These are phyloP conservation scores for Stellera chamaejasme DNA, from an alignment of 345 rosid genomes.

Conservation along the genomic window DNA sequence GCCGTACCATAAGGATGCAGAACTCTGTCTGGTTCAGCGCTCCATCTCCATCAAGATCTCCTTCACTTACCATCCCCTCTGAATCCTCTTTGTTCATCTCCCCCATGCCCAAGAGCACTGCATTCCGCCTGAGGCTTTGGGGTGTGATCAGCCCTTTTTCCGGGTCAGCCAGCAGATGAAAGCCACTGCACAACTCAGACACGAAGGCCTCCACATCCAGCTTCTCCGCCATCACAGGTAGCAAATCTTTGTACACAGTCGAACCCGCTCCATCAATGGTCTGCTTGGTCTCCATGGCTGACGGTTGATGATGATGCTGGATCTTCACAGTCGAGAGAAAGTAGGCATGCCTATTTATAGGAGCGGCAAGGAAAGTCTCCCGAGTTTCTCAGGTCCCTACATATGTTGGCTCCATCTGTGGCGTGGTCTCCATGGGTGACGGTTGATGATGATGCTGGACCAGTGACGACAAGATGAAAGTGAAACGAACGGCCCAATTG, in stretches of 20 bases:
- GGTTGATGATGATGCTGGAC: too few relatives aligned
- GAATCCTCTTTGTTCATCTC: slow-evolving; percentile 64
- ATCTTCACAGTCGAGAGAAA: too few relatives aligned
- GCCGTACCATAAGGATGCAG: slow-evolving; percentile 75
- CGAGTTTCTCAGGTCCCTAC: too few relatives aligned
- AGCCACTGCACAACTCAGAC: slow-evolving; percentile 22
- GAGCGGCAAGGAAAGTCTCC: too few relatives aligned
- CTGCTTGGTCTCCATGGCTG: too few relatives aligned
- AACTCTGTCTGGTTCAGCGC: slow-evolving; percentile 62
- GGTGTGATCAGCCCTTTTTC: slow-evolving; percentile 18
- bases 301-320: too few relatives aligned
- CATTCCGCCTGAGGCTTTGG: slow-evolving; percentile 18
- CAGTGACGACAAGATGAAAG: too few relatives aligned
- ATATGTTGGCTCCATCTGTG: too few relatives aligned
- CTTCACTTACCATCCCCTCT: slow-evolving; percentile 65
- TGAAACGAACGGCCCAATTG: too few relatives aligned
- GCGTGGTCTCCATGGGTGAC: too few relatives aligned
- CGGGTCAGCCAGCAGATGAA: slow-evolving; percentile 23
- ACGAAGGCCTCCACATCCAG: slow-evolving; percentile 20
- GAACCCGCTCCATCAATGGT: not conserved
- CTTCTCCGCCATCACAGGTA: slow-evolving; percentile 30
- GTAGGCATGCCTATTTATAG: too few relatives aligned
- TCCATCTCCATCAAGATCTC: slow-evolving; percentile 72
- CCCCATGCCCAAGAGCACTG: slow-evolving; percentile 47
- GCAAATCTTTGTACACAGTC: slow-evolving; percentile 15